Base-by-base conservation (phyloP, 1,139 yeast species). In the Wickerhamomyces sp. region DNA sequence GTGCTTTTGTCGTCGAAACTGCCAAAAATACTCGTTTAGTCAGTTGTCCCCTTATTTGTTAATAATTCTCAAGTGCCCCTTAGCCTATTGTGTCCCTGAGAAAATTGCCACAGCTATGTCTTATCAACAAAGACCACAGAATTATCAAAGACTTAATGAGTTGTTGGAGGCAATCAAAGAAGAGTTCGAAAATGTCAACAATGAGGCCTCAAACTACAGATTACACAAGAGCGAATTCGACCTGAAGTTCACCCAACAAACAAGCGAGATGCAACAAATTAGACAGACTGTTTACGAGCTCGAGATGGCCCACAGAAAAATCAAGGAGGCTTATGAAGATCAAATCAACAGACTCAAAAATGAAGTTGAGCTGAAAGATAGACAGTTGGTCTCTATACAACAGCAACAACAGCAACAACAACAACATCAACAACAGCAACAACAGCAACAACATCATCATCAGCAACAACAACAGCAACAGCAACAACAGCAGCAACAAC, bases 211-310 rank as follows among this genome's bases (percentile, higher is more conserved):
- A 33, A 75, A 78, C 45, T 87, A 81, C 62, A 80, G 93, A 55
- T 79, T 86, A 59, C 96, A 89, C 61, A 91, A 88, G 65, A 95
- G 88, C 59, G 96, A 89, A 57, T 86, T 82, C 54, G 97, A 91
- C 62, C 70, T 83, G 51, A 89, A 89, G 59, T 80, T 87, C 57
- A 81, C 78, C 57, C 96, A 88, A 62, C 97, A 91, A 61, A 82
- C 88, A 36, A 87, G 86, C 35, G 98, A 91, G 61, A 82, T 91
- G 78, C 93, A 88, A 57, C 95, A 86, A 59, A 89, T 91, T 46
- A 75, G 96, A 54, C 94, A 87, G 56, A 86, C 95, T 14, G 95
- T 91, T 32, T 88, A 82, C 56, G 97, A 91, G 58, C 72, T 91
- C 52, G 97, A 91, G 59, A 75, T 83, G 75, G 93, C 95, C 31